Percentiles rank a stretch among this genome's conserved stretches.
Conservation (phyloP, 345 rosid genomes). For the Firmiana major region DNA sequence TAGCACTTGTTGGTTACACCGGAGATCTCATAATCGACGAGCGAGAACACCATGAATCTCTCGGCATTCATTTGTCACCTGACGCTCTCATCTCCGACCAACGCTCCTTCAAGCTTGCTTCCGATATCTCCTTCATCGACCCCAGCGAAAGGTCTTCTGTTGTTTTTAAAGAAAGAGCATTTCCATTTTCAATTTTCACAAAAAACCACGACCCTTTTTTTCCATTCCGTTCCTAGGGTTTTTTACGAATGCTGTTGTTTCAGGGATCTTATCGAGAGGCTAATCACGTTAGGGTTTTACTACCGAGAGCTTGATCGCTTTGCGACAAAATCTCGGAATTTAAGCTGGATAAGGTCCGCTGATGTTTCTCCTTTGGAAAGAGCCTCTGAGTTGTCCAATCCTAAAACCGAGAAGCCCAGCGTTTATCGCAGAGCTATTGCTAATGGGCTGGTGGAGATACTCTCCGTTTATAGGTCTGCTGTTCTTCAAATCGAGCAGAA, state of each 20-base stretch:
- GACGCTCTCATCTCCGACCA: slow-evolving; percentile 68
- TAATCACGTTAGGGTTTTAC: slow-evolving; percentile 81
- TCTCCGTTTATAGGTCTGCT: slow-evolving; percentile 77
- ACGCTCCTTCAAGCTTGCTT: slow-evolving; percentile 75
- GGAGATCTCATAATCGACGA: slow-evolving; percentile 93
- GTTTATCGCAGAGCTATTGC: slow-evolving; percentile 87
- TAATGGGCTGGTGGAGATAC: slow-evolving; percentile 89
- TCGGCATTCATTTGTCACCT: slow-evolving; percentile 48
- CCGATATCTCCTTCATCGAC: slow-evolving; percentile 84
- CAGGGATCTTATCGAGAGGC: slow-evolving; percentile 86
- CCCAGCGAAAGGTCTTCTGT: slow-evolving; percentile 70
- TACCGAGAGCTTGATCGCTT: slow-evolving; percentile 89
- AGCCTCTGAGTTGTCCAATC: slow-evolving; percentile 41
- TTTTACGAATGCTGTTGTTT: neutral
- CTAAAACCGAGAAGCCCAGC: slow-evolving; percentile 39
- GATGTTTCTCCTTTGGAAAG: slow-evolving; percentile 47
- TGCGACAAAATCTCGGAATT: slow-evolving; percentile 64
- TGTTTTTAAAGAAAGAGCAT: neutral
- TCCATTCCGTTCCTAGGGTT: neutral
- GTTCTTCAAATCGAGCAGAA: slow-evolving; percentile 89
- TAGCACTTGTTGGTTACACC: slow-evolving; percentile 81
- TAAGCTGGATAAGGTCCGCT: slow-evolving; percentile 78
- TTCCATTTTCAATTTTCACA: neutral
- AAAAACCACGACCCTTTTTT: neutral
- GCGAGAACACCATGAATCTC: slow-evolving; percentile 60